Base-by-base conservation (phyloP, 441 rosid species). In the Flueggea neowawraea region DNA sequence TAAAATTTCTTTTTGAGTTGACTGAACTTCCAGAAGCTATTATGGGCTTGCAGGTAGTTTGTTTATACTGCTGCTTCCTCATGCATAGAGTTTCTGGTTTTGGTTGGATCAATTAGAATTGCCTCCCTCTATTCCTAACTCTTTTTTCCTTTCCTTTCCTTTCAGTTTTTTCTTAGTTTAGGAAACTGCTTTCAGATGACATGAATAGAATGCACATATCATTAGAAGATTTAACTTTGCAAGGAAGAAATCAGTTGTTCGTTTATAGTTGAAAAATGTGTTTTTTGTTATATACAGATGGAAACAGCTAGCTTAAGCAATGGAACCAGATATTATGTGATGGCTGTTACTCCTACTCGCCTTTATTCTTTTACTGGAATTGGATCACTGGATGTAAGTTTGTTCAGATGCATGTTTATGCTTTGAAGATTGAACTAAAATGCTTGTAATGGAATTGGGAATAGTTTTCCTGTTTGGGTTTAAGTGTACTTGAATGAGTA, bases 271-370 rank as follows among this genome's bases (percentile, higher is more conserved):
- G 2, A 22, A 22, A 22, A 22, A 2, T 22, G 28, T 22, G 28
- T 22, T 22, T 22, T 22, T 22, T 22, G 28, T 22, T 22, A 22
- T 22, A 22, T 69, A 60, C 79, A 95, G 98, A 92, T 92, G 97
- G 99, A 95, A 82, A 87, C 95, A 39, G 90, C 98, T 64, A 86
- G 49, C 69, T 61, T 84, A 64, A 77, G 74, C 77, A 75, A 70
- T 56, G 96, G 92, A 67, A 88, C 90, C 63, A 87, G 98, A 77
- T 92, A 84, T 78, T 92, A 92, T 74, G 85, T 95, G 90, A 95
- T 95, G 99, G 99, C 95, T 73, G 97, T 95, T 61, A 92, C 98
- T 75, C 99, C 98, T 52, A 95, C 99, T 41, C 82, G 98, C 33
- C 93, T 92, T 67, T 95, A 95, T 81, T 91, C 99, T 31, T 95